Evolutionary conservation across 257 asterid species (phyloP).

Genomic region (Solanum ossicruentum): DNA sequence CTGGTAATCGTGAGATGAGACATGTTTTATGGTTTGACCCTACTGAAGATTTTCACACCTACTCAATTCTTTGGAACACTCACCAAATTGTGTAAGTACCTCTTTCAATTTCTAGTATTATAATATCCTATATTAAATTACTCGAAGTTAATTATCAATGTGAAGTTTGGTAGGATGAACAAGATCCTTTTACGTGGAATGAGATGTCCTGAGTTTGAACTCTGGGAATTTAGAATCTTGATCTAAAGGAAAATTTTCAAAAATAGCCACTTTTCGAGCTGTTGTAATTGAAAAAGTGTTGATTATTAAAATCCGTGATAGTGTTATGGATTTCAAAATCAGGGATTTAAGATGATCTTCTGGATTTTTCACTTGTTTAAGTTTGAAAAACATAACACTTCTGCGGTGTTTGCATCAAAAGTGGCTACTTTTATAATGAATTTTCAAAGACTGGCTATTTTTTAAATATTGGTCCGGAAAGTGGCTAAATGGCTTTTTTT

Average conservation of each 20-base stretch:
- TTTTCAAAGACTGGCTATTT: background rate
- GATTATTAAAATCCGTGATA: background rate
- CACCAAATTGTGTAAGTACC: slow-evolving; percentile 63
- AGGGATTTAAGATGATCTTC: background rate
- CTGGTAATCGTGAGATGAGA: slow-evolving; percentile 87
- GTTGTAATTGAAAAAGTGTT: background rate
- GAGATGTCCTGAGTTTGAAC: background rate
- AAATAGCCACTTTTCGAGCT: background rate
- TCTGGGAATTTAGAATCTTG: background rate
- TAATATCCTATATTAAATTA: background rate
- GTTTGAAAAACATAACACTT: background rate
- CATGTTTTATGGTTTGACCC: slow-evolving; percentile 92
- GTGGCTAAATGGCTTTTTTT: background rate
- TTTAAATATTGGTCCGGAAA: background rate
- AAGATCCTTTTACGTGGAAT: background rate
- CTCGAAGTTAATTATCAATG: background rate
- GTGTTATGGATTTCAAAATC: background rate
- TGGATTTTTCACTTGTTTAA: background rate
- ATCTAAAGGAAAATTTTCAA: background rate
- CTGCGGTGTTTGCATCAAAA: background rate
- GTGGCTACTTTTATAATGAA: background rate
- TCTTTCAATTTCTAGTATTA: background rate
- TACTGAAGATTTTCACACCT: slow-evolving; percentile 62
- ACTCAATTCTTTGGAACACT: slow-evolving; percentile 74
- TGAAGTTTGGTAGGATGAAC: background rate